These are phyloP conservation scores for Ophiostoma pallidulum DNA, from an alignment of 2,329 filamentous ascomycete species.

Conservation along the genomic window DNA sequence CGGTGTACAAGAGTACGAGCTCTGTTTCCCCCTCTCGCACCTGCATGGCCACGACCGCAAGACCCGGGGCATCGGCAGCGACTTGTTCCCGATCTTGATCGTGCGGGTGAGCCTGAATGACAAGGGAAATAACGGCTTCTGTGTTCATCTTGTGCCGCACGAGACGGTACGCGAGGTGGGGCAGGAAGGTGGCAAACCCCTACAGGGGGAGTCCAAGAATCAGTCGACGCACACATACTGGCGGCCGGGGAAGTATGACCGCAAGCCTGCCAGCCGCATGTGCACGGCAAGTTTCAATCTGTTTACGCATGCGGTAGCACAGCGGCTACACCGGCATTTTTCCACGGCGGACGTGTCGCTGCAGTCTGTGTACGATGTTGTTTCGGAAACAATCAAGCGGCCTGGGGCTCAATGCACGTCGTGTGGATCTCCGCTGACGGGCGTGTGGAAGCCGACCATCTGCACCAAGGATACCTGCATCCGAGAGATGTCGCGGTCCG, in stretches of 20 bases:
- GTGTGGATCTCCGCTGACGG: slow-evolving; percentile 10
- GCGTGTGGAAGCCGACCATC: slow-evolving; percentile 16
- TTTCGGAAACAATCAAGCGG: slow-evolving; percentile 12
- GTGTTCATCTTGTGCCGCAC: slow-evolving; percentile 17
- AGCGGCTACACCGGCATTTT: slow-evolving; percentile 15
- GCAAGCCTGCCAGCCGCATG: slow-evolving; percentile 7
- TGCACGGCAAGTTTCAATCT: slow-evolving; percentile 16
- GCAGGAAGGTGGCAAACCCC: too few species aligned
- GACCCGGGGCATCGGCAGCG: slow-evolving; percentile 15
- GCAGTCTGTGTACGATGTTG: slow-evolving; percentile 11
- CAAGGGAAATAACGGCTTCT: slow-evolving; percentile 15
- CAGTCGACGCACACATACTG: slow-evolving; percentile 5
- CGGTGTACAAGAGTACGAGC: slow-evolving; percentile 17
- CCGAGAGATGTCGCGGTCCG: slow-evolving; percentile 10
- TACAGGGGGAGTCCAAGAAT: slow-evolving; percentile 6
- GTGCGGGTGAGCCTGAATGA: slow-evolving; percentile 16
- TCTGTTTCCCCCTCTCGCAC: slow-evolving; percentile 18
- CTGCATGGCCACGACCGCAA: slow-evolving; percentile 15
- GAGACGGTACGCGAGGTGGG: slow-evolving; percentile 10
- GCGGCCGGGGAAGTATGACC: background rate
- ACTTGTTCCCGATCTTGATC: slow-evolving; percentile 15
- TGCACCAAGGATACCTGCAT: slow-evolving; percentile 14
- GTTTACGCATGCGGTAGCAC: slow-evolving; percentile 17
- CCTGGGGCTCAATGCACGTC: slow-evolving; percentile 15
- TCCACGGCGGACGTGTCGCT: background rate